Evolutionary conservation across 2,329 filamentous ascomycete species (phyloP).

Genomic region (Scytalidium lignicola): DNA sequence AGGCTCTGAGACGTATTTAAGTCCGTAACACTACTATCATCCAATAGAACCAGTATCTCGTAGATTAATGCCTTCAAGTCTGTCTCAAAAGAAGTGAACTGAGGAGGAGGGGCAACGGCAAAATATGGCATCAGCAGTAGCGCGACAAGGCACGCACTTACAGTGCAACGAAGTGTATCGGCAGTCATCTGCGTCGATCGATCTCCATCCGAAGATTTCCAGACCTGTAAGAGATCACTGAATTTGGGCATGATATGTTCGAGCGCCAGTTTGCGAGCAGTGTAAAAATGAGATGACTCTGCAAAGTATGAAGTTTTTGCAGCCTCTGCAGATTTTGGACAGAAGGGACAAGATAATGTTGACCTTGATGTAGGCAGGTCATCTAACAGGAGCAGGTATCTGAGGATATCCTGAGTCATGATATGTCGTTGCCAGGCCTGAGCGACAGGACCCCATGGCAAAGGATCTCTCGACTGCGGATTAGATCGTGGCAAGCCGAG

Average conservation of each 20-base stretch:
- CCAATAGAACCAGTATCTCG: constrained; percentile 17
- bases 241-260: constrained; percentile 25
- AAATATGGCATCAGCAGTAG: constrained; percentile 21
- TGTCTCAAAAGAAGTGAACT: constrained; percentile 13
- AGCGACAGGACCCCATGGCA: constrained; percentile 21
- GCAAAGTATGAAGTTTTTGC: constrained; percentile 9
- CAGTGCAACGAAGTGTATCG: constrained; percentile 22
- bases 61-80: constrained; percentile 11
- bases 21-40: constrained; percentile 9
- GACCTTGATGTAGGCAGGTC: neutral
- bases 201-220: constrained; percentile 18
- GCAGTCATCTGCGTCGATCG: constrained; percentile 18
- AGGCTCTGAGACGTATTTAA: constrained; percentile 13
- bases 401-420: constrained; percentile 38
- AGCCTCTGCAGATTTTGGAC: constrained; percentile 11
- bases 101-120: constrained; percentile 9
- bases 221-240: constrained; percentile 19
- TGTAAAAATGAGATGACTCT: constrained; percentile 22
- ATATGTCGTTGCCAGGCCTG: constrained; percentile 27
- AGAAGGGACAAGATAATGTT: constrained; percentile 13
- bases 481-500: constrained; percentile 43
- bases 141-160: constrained; percentile 22
- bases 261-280: constrained; percentile 22
- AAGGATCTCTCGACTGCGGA: constrained; percentile 2
- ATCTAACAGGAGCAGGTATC: constrained; percentile 52